Percentiles rank a stretch among this genome's conserved stretches.
phyloP scores from a whole-genome alignment of 2,329 filamentous ascomycete species.

The Claviceps sp. region DNA sequence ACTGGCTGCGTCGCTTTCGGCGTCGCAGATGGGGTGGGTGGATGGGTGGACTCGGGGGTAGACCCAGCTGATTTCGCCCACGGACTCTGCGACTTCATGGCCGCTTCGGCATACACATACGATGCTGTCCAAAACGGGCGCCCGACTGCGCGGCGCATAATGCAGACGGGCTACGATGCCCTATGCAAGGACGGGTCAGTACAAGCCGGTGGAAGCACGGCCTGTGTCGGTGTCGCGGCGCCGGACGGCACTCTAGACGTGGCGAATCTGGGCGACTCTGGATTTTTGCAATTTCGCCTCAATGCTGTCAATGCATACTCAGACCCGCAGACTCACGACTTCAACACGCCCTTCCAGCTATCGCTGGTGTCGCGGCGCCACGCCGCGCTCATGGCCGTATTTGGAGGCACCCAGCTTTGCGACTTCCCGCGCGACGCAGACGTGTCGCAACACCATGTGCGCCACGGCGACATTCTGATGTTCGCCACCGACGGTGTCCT shows the following conservation, averaged over 20 bases:
- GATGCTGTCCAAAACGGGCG: slow-evolving; percentile 21
- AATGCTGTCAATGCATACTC: slow-evolving; percentile 78
- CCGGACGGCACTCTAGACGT: slow-evolving; percentile 66
- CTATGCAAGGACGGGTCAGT: slow-evolving; percentile 64
- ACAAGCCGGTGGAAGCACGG: slow-evolving; percentile 77
- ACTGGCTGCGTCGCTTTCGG: slow-evolving; percentile 66
- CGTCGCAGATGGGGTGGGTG: slow-evolving; percentile 87
- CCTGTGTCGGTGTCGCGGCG: slow-evolving; percentile 68
- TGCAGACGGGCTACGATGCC: slow-evolving; percentile 74
- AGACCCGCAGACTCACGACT: slow-evolving; percentile 82
- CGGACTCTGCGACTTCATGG: slow-evolving; percentile 87
- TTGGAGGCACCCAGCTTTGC: slow-evolving; percentile 68
- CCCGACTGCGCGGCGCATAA: slow-evolving; percentile 52
- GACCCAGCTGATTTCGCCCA: slow-evolving; percentile 95
- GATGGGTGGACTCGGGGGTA: slow-evolving; percentile 84
- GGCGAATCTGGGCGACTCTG: slow-evolving; percentile 91
- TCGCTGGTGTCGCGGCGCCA: slow-evolving; percentile 74
- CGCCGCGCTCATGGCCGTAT: slow-evolving; percentile 65
- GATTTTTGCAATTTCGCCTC: slow-evolving; percentile 73
- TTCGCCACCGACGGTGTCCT: slow-evolving; percentile 92
- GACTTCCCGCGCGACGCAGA: slow-evolving; percentile 78
- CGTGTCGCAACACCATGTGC: slow-evolving; percentile 60
- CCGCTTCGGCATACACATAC: slow-evolving; percentile 53
- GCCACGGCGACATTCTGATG: slow-evolving; percentile 85
- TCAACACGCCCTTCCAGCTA: slow-evolving; percentile 95